Base-by-base conservation (phyloP, 495 filamentous ascomycete genomes). In the Friedmanniomyces endolithicus region DNA sequence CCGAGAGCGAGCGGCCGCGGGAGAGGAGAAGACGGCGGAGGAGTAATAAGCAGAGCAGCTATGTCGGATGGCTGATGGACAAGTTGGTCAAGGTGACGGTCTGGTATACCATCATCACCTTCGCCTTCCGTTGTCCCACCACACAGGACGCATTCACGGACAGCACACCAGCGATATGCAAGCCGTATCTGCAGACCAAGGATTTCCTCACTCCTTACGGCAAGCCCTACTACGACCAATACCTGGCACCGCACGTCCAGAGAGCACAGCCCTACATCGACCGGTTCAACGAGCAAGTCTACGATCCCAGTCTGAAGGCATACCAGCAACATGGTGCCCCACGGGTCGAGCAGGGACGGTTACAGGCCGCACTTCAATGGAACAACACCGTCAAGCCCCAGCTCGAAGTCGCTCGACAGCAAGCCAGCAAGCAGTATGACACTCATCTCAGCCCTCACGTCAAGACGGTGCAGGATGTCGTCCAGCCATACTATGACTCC, bases 81-180 rank as follows among this genome's bases (percentile, higher is more conserved):
- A 62, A 62, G 56, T 37, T 6, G 8, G 11, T 56, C 24, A 58
- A 58, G 52, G 23, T 95, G 1, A 65, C 83, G 50, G 80, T 86
- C 9, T 99, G 92, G 92, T 95, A 94, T 64, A 74, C 79, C 1
- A 78, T 95, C 48, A 63, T 87, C 52, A 92, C 86, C 3, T 73
- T 88, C 19, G 70, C 88, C 47, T 80, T 99, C 62, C 80, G 83
- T 24, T 99, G 94, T 67, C 94, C 92, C 11, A 74, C 83, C 20
- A 76, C 76, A 14, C 69, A 81, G 48, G 75, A 80, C 19, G 77
- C 78, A 1, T 72, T 90, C 63, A 82, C 76, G 45, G 77, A 84
- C 24, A 67, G 74, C 22, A 89, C 88, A 11, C 87, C 90, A 1
- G 74, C 69, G 48, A 79, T 97, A 29, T 99, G 94, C 75, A 84